Percentiles rank a stretch among this genome's conserved stretches.
Evolutionary conservation across 2,329 filamentous ascomycete species (phyloP).

Genomic region (Fusarium decemcellulare): DNA sequence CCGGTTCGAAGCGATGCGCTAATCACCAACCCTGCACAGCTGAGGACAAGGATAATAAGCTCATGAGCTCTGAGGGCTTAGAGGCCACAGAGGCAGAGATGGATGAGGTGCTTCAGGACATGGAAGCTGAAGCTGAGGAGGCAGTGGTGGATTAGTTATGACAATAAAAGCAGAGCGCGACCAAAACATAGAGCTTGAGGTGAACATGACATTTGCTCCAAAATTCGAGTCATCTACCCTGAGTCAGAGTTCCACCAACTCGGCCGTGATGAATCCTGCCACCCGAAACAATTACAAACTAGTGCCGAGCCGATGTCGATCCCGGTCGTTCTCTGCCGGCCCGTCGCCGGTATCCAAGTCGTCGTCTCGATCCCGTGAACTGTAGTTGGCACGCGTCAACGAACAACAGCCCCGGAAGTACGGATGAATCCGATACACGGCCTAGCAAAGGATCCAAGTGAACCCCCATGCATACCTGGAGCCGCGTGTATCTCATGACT

Average conservation of each 20-base stretch:
- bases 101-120: constrained; percentile 64
- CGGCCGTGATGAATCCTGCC: too few species aligned
- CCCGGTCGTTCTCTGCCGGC: constrained; percentile 8
- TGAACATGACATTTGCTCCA: neutral
- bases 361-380: too few species aligned
- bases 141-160: constrained; percentile 42
- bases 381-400: too few species aligned
- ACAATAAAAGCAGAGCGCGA: constrained; percentile 12
- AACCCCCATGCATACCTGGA: too few species aligned
- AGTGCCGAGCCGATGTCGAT: neutral
- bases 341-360: neutral
- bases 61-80: constrained; percentile 77
- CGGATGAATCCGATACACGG: too few species aligned
- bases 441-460: too few species aligned
- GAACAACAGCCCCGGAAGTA: too few species aligned
- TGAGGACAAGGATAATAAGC: constrained; percentile 76
- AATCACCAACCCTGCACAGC: constrained; percentile 57
- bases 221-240: neutral
- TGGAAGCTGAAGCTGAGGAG: constrained; percentile 54
- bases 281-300: neutral
- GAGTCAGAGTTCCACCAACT: neutral
- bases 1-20: constrained; percentile 13
- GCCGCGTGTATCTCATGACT: too few species aligned
- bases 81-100: constrained; percentile 76
- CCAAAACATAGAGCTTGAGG: constrained; percentile 8